Evolutionary conservation across 352 stramenopile genomes (phyloP), one percentile per base, ranked within the genome.

Genomic region (Blastocystis sp.): DNA sequence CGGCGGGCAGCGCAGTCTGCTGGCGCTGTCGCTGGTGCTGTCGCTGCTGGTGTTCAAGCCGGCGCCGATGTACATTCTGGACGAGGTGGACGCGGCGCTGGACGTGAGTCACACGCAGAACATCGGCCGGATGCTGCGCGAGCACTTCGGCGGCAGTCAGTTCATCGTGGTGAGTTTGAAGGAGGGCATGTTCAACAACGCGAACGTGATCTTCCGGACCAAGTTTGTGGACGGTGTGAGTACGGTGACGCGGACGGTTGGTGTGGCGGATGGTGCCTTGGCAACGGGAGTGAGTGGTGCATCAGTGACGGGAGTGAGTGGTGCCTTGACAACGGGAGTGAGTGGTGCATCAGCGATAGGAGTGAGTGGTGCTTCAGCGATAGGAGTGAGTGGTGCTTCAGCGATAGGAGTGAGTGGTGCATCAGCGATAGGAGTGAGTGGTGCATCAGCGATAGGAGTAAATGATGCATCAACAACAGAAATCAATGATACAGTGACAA

Each of bases 111-210:
- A 99, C 91, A 99, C 96, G 14, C 96, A 99, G 87, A 99, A 99
- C 88, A 99, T 99, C 87, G 96, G 96, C 21, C 95, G 97, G 79
- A 99, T 99, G 96, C 96, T 99, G 57, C 93, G 95, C 14, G 97
- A 94, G 40, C 96, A 99, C 89, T 99, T 99, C 88, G 96, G 92
- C 40, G 92, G 97, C 87, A 98, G 94, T 86, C 96, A 99, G 89
- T 99, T 99, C 89, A 98, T 99, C 87, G 95, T 99, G 72, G 96
- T 99, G 24, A 98, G 94, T 36, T 89, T 98, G 24, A 98, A 99
- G 89, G 96, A 99, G 90, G 96, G 96, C 57, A 99, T 99, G 96
- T 99, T 99, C 90, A 99, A 98, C 90, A 99, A 99, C 88, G 96
- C 96, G 11, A 99, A 99, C 89, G 96, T 99, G 4, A 97, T 99